Conservation (phyloP, 129 eudicot genomes). For the Sambucus nigra region DNA sequence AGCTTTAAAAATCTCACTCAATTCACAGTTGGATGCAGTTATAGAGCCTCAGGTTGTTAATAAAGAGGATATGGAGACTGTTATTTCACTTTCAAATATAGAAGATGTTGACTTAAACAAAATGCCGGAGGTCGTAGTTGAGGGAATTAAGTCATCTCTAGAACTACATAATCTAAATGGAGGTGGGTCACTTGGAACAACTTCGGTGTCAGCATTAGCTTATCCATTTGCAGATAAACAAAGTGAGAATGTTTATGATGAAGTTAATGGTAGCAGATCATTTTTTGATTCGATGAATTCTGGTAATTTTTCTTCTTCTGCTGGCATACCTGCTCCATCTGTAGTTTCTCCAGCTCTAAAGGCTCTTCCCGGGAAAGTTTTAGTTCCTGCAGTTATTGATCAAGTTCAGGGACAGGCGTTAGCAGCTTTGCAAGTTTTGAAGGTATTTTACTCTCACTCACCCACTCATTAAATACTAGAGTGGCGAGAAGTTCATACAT, state of each 20-base stretch:
- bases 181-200: conserved; percentile 19
- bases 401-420: conserved; percentile 88
- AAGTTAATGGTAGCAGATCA: conserved; percentile 20
- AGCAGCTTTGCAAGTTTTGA: conserved; percentile 85
- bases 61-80: conserved; percentile 23
- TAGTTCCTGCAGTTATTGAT: conserved; percentile 87
- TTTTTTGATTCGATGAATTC: conserved; percentile 40
- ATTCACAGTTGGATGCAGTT: conserved; percentile 17
- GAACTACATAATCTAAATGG: conserved; percentile 17
- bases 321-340: conserved; percentile 91
- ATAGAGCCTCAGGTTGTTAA: conserved; percentile 26
- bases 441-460: conserved; percentile 40
- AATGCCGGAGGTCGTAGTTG: conserved; percentile 24
- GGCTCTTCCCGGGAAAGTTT: conserved; percentile 63
- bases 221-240: conserved; percentile 29
- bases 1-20: conserved; percentile 10
- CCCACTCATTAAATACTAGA: neutral
- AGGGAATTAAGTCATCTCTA: conserved; percentile 19
- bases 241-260: conserved; percentile 23
- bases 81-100: conserved; percentile 10
- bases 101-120: conserved; percentile 26
- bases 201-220: conserved; percentile 23
- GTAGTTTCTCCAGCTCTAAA: conserved; percentile 68
- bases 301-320: conserved; percentile 36
- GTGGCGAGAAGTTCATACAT: conserved; percentile 3